Conservation (phyloP, 176 grass and related monocot species). For the Metroxylon sagu region DNA sequence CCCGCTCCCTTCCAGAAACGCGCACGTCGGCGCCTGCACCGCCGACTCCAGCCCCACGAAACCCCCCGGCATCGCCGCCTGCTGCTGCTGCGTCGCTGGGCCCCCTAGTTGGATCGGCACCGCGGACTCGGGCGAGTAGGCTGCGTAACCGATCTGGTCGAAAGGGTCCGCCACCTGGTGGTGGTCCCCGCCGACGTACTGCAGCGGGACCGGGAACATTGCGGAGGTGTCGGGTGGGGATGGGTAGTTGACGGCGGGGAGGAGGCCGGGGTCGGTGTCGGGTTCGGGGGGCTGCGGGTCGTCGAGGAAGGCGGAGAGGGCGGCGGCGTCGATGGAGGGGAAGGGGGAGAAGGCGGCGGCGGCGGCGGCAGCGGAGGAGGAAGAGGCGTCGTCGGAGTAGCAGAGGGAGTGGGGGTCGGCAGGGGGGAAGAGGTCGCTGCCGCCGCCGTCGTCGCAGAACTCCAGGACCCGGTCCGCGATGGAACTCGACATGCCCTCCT, state of each 20-base stretch:
- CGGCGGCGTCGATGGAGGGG: slow-evolving; percentile 41
- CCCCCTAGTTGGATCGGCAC: slow-evolving; percentile 30
- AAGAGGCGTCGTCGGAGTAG: slow-evolving; percentile 29
- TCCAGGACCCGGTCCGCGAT: slow-evolving; percentile 69
- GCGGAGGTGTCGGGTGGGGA: neutral
- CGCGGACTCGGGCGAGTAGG: slow-evolving; percentile 15
- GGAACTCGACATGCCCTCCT: slow-evolving; percentile 83
- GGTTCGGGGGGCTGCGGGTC: slow-evolving; percentile 26
- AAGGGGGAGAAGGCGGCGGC: slow-evolving; percentile 46
- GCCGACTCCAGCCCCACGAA: slow-evolving; percentile 49
- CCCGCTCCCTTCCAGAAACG: slow-evolving; percentile 23
- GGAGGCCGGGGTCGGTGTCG: neutral
- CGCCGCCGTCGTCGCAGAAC: slow-evolving; percentile 55
- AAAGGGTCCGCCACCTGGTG: slow-evolving; percentile 29
- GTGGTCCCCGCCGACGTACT: slow-evolving; percentile 20
- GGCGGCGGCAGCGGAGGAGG: slow-evolving; percentile 17
- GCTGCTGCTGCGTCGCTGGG: slow-evolving; percentile 7
- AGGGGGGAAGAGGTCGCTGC: slow-evolving; percentile 37
- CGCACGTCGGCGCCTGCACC: slow-evolving; percentile 31
- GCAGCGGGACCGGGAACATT: slow-evolving; percentile 19
- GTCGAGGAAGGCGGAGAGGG: slow-evolving; percentile 47
- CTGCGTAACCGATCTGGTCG: slow-evolving; percentile 17
- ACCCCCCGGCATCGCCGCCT: slow-evolving; percentile 29
- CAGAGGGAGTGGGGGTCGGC: slow-evolving; percentile 26
- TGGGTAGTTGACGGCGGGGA: neutral